Conservation (phyloP, 257 asterid genomes). For the Anisodus tanguticus region DNA sequence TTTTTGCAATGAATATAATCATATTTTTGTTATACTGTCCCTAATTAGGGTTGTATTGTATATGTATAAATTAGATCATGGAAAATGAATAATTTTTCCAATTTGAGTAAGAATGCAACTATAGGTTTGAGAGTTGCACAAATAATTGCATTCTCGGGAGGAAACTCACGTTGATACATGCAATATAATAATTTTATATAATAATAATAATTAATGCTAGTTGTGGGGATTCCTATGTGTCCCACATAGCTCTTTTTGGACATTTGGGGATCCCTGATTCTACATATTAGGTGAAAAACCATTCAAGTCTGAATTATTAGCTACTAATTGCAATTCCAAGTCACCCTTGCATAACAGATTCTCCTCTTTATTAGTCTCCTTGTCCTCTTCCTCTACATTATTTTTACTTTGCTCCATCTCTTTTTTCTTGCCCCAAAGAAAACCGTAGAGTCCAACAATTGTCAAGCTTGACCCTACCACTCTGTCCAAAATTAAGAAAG, state of each 20-base stretch:
- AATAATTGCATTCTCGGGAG: too few relatives aligned
- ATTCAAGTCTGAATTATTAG: not conserved
- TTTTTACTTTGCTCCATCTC: conserved; percentile 41
- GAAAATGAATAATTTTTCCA: too few relatives aligned
- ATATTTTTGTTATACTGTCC: too few relatives aligned
- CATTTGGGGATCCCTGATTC: too few relatives aligned
- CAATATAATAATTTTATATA: not conserved
- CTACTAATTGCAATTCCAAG: conserved; percentile 1
- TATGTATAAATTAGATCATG: too few relatives aligned
- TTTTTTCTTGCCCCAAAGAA: conserved; percentile 76
- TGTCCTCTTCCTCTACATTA: not conserved
- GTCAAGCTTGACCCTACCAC: conserved; percentile 55
- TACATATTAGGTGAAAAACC: not conserved
- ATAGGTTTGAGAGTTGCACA: too few relatives aligned
- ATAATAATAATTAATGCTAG: not conserved
- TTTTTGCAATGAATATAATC: too few relatives aligned
- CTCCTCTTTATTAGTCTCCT: not conserved
- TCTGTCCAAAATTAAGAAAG: conserved; percentile 38
- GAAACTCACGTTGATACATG: not conserved
- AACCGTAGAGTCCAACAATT: conserved; percentile 45
- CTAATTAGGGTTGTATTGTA: too few relatives aligned
- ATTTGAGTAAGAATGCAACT: too few relatives aligned
- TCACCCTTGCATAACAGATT: not conserved
- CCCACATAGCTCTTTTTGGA: not conserved
- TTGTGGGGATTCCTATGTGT: not conserved